Evolutionary conservation across 2,329 filamentous ascomycete genomes (phyloP), one percentile per base, ranked within the genome.

Genomic region (Alternaria sp.): DNA sequence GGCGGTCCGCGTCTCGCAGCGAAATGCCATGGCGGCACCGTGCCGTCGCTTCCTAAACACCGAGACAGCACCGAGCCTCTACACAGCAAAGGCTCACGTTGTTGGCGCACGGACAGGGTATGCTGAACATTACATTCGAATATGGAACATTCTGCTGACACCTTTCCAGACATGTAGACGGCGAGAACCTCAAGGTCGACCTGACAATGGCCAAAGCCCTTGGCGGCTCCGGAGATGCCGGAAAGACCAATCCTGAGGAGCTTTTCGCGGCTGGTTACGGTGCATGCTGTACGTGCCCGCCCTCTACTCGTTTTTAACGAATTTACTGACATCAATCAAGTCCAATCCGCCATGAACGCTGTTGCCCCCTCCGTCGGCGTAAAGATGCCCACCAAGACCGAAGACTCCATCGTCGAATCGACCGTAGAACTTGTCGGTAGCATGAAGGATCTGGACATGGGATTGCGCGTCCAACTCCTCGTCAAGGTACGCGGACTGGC

Each of bases 251-350:
- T 24, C 69, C 69, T 0, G 81, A 83, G 69, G 81, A 83, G 62
- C 77, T 84, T 2, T 83, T 83, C 60, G 81, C 81, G 1, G 81
- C 81, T 0, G 81, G 81, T 22, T 83, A 82, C 60, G 82, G 81
- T 26, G 80, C 81, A 8, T 83, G 81, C 63, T 83, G 52, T 54
- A 32, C 7, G 52, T 47, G 6, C 82, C n/a, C 11, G 36, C 18
- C 7, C 16, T 12, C 7, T 8, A 0, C 18, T 20, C 1, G 22
- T 4, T 8, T 6, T 18, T 7, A 6, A 0, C 26, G 7, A 5
- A 24, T 28, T 14, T 3, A 14, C 44, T 22, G 0, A 47, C 14
- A 7, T n/a, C 8, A 4, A 20, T 18, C 14, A 3, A 51, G 44
- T 58, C 67, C 81, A 83, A 64, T 77, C 75, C 30, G 81, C 81